Conservation (phyloP, 768 basidiomycete species). For the Rhodosporidiobolus odoratus region DNA sequence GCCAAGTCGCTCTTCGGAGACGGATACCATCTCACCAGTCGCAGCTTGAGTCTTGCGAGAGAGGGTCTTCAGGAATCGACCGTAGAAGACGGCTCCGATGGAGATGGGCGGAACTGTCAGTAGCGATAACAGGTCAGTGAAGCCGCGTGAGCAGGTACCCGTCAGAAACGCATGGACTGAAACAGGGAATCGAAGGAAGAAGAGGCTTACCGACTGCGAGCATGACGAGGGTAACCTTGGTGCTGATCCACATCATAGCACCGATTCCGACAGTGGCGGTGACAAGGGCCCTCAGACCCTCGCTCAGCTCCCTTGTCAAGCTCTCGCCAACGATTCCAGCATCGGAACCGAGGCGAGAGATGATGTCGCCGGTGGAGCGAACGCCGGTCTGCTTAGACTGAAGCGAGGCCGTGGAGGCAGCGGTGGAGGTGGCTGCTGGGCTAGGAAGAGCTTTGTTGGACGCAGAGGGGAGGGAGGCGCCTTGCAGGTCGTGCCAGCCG, state of each 20-base stretch:
- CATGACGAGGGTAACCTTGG: constrained; percentile 81
- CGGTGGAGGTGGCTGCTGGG: neutral
- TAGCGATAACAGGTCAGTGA: too few relatives aligned
- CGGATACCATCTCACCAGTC: constrained; percentile 66
- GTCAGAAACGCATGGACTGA: constrained; percentile 40
- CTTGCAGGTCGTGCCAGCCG: constrained; percentile 40
- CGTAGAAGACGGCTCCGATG: constrained; percentile 76
- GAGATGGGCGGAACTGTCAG: constrained; percentile 65
- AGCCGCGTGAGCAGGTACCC: constrained; percentile 78
- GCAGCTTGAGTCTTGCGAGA: constrained; percentile 90
- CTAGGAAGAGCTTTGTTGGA: neutral
- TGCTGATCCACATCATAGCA: constrained; percentile 87
- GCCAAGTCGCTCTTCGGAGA: constrained; percentile 82
- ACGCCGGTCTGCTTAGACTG: constrained; percentile 31
- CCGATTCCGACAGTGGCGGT: constrained; percentile 97
- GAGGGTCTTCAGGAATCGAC: constrained; percentile 84
- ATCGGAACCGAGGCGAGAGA: constrained; percentile 84
- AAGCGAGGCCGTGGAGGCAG: neutral
- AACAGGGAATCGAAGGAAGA: neutral
- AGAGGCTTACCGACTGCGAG: constrained; percentile 62
- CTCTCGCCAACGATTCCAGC: constrained; percentile 75
- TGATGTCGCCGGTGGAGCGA: constrained; percentile 78
- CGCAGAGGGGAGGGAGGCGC: neutral
- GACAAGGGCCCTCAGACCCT: constrained; percentile 62
- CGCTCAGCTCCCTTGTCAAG: constrained; percentile 52